Base-by-base conservation (phyloP, 2,329 filamentous ascomycete species). In the Dactylonectria macrodidyma region DNA sequence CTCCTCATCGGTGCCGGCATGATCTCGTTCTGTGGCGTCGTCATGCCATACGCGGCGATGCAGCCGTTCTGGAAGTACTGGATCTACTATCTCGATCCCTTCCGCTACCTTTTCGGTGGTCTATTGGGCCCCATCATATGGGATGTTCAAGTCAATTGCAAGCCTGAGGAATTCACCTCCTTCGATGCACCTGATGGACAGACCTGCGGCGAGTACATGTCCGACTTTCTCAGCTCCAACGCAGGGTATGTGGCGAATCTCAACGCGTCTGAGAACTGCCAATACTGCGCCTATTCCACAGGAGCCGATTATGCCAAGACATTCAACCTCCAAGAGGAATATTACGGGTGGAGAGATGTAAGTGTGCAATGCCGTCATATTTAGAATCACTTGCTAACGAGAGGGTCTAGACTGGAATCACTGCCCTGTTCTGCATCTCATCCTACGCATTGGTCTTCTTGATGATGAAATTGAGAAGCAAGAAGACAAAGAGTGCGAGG, bases 21-120 rank as follows among this genome's bases (percentile, higher is more conserved):
- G n/a, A 52, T 73, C n/a, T 69, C 64, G 2, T 78, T 77, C 58
- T 77, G 74, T 16, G 75, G 75, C 6, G 73, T 77, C 1, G 66
- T 78, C 1, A 68, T 77, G 10, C 75, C 73, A 0, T 77, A 76
- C 48, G 22, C 22, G 0, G 63, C 70, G 8, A 75, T 76, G 26
- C 66, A 72, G 8, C 54, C 70, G 0, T 78, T 77, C 36, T 77
- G 76, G 75, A 65, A 67, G 9, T 77, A 75, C 57, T 77, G 75
- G 82, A 70, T 84, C 1, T 84, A 84, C 68, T 83, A 81, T 51
- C 75, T 84, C 2, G 78, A 84, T 44, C 82, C 82, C 1, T 84
- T 83, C 69, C 83, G 71, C 1, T 84, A 84, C 46, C 74, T 84
- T 0, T 79, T 84, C 0, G 80, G 81, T 1, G 81, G 81, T 0